Conservation (phyloP, 2,329 filamentous ascomycete species). For the Colletotrichum sp. region DNA sequence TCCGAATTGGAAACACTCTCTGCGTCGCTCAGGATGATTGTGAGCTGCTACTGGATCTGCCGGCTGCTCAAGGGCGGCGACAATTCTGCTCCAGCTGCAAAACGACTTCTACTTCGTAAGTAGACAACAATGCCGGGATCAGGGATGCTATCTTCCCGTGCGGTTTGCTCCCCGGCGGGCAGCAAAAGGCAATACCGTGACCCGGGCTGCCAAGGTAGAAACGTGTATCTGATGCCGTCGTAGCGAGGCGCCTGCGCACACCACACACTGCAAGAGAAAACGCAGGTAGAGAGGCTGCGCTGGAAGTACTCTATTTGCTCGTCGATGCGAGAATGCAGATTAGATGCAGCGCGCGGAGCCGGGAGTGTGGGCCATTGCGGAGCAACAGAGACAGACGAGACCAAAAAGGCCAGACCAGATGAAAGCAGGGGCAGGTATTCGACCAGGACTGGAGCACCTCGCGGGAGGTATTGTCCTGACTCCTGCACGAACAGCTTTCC, state of each 20-base stretch:
- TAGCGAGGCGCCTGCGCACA: not conserved
- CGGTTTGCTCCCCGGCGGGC: not conserved
- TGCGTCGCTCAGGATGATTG: not conserved
- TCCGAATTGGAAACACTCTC: not conserved
- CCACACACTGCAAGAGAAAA: not conserved
- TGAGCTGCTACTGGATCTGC: not conserved
- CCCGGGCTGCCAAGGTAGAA: not conserved
- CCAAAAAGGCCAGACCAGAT: not conserved
- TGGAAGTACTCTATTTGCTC: not conserved
- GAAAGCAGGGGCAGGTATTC: constrained; percentile 4
- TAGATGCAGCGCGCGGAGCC: constrained; percentile 11
- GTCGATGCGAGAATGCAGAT: constrained; percentile 9
- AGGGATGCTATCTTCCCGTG: constrained; percentile 1
- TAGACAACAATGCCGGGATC: not conserved
- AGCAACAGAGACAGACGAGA: constrained; percentile 1
- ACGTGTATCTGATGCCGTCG: not conserved
- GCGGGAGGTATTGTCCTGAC: not conserved
- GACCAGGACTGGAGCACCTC: not conserved
- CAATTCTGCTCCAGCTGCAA: not conserved
- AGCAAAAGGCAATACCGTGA: not conserved
- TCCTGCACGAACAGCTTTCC: not conserved
- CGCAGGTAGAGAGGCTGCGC: not conserved
- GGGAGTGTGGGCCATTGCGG: constrained; percentile 16
- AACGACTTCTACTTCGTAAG: not conserved
- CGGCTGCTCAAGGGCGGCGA: not conserved